A percentile compares a stretch with the other conserved stretches of the same genome.
These are phyloP conservation scores for Lactarius hengduanensis DNA, from an alignment of 768 basidiomycete species.

Conservation along the genomic window DNA sequence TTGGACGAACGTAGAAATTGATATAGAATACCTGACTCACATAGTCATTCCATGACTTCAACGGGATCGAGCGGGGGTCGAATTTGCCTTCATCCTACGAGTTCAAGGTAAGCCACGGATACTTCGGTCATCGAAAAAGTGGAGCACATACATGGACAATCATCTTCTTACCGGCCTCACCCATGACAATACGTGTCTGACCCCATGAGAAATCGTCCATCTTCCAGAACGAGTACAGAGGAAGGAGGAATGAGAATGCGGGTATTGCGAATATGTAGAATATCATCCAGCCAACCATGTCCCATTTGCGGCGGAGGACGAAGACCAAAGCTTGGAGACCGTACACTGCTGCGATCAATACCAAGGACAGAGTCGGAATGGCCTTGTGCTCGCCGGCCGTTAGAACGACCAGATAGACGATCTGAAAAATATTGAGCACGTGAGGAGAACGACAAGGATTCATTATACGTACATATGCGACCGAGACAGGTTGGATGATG, in stretches of 20 bases:
- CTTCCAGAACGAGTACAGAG: constrained; percentile 93
- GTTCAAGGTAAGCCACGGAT: constrained; percentile 16
- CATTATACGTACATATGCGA: constrained; percentile 74
- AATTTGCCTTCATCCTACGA: constrained; percentile 93
- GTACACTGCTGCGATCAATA: constrained; percentile 94
- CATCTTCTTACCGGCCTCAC: constrained; percentile 94
- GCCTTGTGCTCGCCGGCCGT: constrained; percentile 62
- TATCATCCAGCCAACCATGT: constrained; percentile 97
- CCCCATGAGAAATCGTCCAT: constrained; percentile 99
- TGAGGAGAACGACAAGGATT: neutral
- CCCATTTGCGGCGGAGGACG: constrained; percentile 91
- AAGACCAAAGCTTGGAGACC: constrained; percentile 93
- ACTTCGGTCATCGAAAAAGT: neutral
- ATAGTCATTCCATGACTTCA: constrained; percentile 97
- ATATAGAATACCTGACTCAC: constrained; percentile 44
- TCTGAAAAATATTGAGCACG: constrained; percentile 45
- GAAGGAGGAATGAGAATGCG: constrained; percentile 88
- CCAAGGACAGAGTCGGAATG: constrained; percentile 77
- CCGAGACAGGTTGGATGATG: constrained; percentile 79
- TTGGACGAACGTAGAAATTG: neutral
- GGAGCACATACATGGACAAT: constrained; percentile 76
- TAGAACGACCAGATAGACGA: constrained; percentile 84
- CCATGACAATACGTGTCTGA: constrained; percentile 86
- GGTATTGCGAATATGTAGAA: constrained; percentile 97
- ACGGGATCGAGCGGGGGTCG: constrained; percentile 84